Evolutionary conservation across 2,329 filamentous ascomycete species (phyloP).

Genomic region (Lizonia empirigonia): DNA sequence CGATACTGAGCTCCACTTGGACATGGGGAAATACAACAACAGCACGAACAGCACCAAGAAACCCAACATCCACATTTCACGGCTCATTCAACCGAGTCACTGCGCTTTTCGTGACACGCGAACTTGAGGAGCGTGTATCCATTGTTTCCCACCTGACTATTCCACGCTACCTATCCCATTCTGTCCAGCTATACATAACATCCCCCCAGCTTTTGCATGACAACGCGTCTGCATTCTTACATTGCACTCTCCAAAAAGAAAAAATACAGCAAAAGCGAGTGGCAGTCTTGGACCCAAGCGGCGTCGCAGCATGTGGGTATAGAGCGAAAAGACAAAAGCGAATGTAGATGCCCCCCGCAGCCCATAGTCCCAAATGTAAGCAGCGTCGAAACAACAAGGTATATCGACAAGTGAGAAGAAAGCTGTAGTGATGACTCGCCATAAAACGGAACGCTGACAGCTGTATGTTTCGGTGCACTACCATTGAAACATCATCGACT

Average conservation of each 20-base stretch:
- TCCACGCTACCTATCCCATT: neutral
- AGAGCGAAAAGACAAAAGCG: slow-evolving; percentile 13
- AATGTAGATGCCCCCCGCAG: neutral
- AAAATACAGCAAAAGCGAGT: slow-evolving; percentile 14
- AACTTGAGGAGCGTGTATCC: neutral
- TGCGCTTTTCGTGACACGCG: no score
- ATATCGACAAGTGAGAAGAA: slow-evolving; percentile 12
- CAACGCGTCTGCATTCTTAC: neutral
- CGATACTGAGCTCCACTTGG: slow-evolving; percentile 8
- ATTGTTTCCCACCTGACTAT: slow-evolving; percentile 3
- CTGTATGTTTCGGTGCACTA: slow-evolving; percentile 21
- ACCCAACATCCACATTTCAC: no score
- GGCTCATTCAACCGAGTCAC: no score
- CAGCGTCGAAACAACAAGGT: neutral
- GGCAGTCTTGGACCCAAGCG: slow-evolving; percentile 14
- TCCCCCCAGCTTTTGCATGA: neutral
- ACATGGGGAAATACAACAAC: neutral
- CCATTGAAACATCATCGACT: slow-evolving; percentile 19
- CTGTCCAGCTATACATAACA: slow-evolving; percentile 1
- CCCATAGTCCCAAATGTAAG: neutral
- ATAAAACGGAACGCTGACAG: slow-evolving; percentile 16
- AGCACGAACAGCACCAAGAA: no score
- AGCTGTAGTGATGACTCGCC: neutral
- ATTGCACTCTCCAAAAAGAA: slow-evolving; percentile 1
- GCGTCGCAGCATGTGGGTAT: slow-evolving; percentile 14